phyloP scores from a whole-genome alignment of 352 stramenopile species.

The Halophytophthora batemanensis region DNA sequence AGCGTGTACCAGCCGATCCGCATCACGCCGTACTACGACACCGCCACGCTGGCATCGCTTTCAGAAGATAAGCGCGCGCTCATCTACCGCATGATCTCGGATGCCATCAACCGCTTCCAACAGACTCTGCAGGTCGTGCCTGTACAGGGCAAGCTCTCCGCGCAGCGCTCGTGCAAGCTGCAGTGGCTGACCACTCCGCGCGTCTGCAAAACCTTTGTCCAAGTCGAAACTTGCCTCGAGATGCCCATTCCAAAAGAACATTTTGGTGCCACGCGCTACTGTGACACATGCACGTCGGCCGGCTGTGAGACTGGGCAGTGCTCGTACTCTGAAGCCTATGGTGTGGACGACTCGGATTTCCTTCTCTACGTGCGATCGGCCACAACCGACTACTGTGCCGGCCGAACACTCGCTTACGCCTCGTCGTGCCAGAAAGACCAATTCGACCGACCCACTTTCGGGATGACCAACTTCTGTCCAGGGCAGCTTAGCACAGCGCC shows the following conservation, averaged over 20 bases:
- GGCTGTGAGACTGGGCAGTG: slow-evolving; percentile 46
- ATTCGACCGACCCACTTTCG: slow-evolving; percentile 79
- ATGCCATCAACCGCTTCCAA: slow-evolving; percentile 61
- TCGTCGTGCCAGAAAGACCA: slow-evolving; percentile 84
- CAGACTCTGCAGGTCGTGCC: slow-evolving; percentile 55
- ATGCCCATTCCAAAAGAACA: slow-evolving; percentile 65
- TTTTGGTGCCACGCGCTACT: slow-evolving; percentile 50
- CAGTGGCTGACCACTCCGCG: slow-evolving; percentile 54
- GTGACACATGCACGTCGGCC: slow-evolving; percentile 35
- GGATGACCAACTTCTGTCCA: slow-evolving; percentile 84
- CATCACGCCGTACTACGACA: slow-evolving; percentile 75
- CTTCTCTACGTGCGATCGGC: slow-evolving; percentile 65
- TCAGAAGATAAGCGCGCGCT: slow-evolving; percentile 36
- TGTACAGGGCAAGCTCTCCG: slow-evolving; percentile 57
- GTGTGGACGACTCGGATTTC: slow-evolving; percentile 57
- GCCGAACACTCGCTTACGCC: slow-evolving; percentile 65
- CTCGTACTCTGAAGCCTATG: slow-evolving; percentile 25
- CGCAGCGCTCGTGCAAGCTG: slow-evolving; percentile 52
- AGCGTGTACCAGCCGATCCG: slow-evolving; percentile 51
- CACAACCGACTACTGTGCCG: slow-evolving; percentile 45
- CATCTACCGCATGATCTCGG: slow-evolving; percentile 57
- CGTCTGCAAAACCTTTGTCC: slow-evolving; percentile 51
- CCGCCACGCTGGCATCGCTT: slow-evolving; percentile 40
- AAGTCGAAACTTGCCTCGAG: slow-evolving; percentile 61
- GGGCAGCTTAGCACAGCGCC: slow-evolving; percentile 51